Conservation (phyloP, 768 basidiomycete species). For the Sporobolomyces phaffii region DNA sequence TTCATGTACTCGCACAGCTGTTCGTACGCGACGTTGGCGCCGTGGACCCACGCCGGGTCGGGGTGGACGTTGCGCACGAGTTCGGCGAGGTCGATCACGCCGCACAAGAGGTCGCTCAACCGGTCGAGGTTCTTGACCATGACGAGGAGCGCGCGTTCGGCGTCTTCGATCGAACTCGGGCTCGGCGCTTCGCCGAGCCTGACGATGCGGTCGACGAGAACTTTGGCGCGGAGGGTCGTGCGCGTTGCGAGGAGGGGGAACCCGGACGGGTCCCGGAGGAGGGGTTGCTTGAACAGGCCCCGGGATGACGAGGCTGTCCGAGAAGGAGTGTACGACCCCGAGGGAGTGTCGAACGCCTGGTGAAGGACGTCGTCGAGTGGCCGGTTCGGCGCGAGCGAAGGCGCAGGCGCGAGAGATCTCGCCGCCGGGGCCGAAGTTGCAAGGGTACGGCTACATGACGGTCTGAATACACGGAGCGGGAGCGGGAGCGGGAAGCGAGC, state of each 20-base stretch:
- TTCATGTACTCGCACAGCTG: constrained; percentile 96
- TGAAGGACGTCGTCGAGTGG: constrained; percentile 15
- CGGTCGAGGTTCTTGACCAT: constrained; percentile 88
- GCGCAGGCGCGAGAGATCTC: neutral
- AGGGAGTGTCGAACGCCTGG: constrained; percentile 30
- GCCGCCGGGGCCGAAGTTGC: neutral
- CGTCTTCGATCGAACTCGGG: constrained; percentile 42
- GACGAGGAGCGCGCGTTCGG: constrained; percentile 53
- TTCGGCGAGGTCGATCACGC: constrained; percentile 93
- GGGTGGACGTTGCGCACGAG: constrained; percentile 89
- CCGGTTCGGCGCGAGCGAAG: neutral
- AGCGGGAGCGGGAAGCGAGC: neutral
- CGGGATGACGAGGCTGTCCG: constrained; percentile 40
- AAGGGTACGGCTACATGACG: neutral
- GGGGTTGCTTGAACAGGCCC: constrained; percentile 78
- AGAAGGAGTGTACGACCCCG: constrained; percentile 7
- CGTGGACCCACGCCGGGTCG: constrained; percentile 70
- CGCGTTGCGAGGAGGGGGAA: constrained; percentile 69
- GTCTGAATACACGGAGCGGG: neutral
- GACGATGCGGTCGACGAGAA: constrained; percentile 73
- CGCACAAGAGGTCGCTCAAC: constrained; percentile 89
- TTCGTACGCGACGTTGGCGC: constrained; percentile 82
- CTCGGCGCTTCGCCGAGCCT: constrained; percentile 28
- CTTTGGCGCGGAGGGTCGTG: constrained; percentile 70
- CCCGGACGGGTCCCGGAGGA: constrained; percentile 62